Base-by-base conservation (phyloP, 2,329 filamentous ascomycete species). In the Rhinocladiella similis region DNA sequence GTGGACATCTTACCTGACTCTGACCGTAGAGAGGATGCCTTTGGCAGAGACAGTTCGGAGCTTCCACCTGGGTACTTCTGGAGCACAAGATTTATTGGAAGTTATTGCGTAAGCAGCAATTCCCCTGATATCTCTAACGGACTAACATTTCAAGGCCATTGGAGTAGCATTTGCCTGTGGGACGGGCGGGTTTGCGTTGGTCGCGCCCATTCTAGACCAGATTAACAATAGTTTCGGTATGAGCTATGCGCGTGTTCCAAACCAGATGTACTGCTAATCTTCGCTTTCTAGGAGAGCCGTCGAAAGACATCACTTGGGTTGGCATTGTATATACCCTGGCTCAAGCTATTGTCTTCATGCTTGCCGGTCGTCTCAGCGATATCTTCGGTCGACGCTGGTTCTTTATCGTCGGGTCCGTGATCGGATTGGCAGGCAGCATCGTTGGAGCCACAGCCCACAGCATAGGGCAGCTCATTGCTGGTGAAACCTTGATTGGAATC, bases 351-450 rank as follows among this genome's bases (percentile, higher is more conserved):
- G 18, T 41, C n/a, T 42, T 42, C 35, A 18, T 16, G 3, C 10
- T 50, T 14, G 13, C 14, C 14, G 54, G 54, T 12, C 9, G 38
- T 3, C 78, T 79, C 63, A 76, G 73, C 10, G 77, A 80, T 63
- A 66, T 79, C 10, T 73, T 80, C 29, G 77, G 77, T 10, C 72
- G 77, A 53, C 69, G 75, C 25, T 77, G 73, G 74, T 77, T 78
- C 62, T 65, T 78, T 45, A 68, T 77, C 1, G 65, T 68, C n/a
- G 76, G 76, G 13, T 77, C 22, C 77, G 63, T 74, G 38, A 56
- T 75, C 18, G 65, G 68, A 29, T 69, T 71, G 50, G 54, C 73
- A n/a, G 73, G 74, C 2, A 67, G 70, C 53, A 70, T 76, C 12
- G 60, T 76, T 3, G 72, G 71, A n/a, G 74, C 69, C 7, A 66